phyloP scores from a whole-genome alignment of 768 basidiomycete species.

The Sarcomyxa edulis region DNA sequence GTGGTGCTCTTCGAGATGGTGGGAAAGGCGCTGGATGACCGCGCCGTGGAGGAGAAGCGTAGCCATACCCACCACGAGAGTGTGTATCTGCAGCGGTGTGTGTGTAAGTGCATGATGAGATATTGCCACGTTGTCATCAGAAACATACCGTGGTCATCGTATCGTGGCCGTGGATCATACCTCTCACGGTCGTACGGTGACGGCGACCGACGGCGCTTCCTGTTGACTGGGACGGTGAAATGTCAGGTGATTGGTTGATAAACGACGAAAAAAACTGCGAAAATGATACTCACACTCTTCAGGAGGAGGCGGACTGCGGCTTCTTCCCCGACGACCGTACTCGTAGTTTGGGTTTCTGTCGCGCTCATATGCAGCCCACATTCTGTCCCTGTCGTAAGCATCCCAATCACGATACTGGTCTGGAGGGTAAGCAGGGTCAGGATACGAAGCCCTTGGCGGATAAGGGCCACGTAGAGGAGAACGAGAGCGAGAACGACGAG shows the following conservation, averaged over 20 bases:
- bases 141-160: conserved; percentile 75
- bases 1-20: conserved; percentile 56
- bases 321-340: conserved; percentile 64
- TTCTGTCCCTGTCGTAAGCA: conserved; percentile 65
- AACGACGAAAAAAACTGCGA: conserved; percentile 1
- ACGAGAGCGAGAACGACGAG: conserved; percentile 79
- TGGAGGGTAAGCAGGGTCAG: conserved; percentile 49
- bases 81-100: conserved; percentile 46
- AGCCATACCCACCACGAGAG: conserved; percentile 53
- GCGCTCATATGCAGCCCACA: conserved; percentile 61
- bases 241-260: no score
- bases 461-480: conserved; percentile 65
- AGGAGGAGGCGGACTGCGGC: conserved; percentile 61
- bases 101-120: conserved; percentile 9
- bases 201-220: conserved; percentile 76
- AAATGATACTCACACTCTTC: conserved; percentile 53
- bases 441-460: conserved; percentile 48
- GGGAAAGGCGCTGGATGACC: conserved; percentile 45
- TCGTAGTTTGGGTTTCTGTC: conserved; percentile 66
- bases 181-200: conserved; percentile 83
- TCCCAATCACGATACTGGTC: conserved; percentile 71
- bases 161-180: conserved; percentile 78
- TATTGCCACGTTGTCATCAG: neutral
- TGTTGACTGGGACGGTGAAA: conserved; percentile 38
- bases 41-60: conserved; percentile 55